phyloP scores from a whole-genome alignment of 768 basidiomycete species.

The Tylopilus cervinicoccineus region DNA sequence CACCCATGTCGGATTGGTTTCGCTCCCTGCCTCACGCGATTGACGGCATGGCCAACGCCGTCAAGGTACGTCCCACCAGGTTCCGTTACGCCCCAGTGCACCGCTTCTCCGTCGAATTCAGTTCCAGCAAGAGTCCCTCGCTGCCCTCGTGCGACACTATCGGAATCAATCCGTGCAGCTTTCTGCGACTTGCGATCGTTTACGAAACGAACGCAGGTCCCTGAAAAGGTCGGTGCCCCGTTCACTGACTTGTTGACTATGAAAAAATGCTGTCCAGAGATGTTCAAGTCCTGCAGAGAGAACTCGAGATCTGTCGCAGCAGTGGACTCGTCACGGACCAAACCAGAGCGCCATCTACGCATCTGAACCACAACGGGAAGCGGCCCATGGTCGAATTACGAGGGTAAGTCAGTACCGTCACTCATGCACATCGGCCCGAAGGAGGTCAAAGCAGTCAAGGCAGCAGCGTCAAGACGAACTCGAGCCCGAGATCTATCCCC shows the following conservation, averaged over 20 bases:
- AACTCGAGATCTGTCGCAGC: constrained; percentile 47
- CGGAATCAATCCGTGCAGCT: constrained; percentile 52
- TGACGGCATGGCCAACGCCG: constrained; percentile 62
- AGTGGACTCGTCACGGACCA: constrained; percentile 27
- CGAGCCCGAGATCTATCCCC: constrained; percentile 57
- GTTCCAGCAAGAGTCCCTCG: constrained; percentile 80
- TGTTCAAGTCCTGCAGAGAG: constrained; percentile 43
- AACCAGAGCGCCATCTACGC: constrained; percentile 33
- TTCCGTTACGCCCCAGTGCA: not conserved
- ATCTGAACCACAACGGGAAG: constrained; percentile 59
- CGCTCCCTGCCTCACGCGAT: constrained; percentile 54
- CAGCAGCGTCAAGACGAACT: constrained; percentile 33
- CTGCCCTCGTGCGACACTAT: constrained; percentile 61
- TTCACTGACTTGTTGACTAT: constrained; percentile 6
- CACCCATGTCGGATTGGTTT: constrained; percentile 84
- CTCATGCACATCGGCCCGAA: not conserved
- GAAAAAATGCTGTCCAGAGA: constrained; percentile 34
- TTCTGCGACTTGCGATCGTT: constrained; percentile 29
- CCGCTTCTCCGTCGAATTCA: constrained; percentile 25
- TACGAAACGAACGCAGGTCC: constrained; percentile 37
- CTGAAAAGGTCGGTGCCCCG: constrained; percentile 48
- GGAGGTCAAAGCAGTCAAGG: constrained; percentile 16
- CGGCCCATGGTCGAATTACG: constrained; percentile 48
- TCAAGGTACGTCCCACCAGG: constrained; percentile 45
- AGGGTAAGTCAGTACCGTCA: constrained; percentile 33